Base-by-base conservation (phyloP, 805 yeast species). In the Pichia cabralensis region DNA sequence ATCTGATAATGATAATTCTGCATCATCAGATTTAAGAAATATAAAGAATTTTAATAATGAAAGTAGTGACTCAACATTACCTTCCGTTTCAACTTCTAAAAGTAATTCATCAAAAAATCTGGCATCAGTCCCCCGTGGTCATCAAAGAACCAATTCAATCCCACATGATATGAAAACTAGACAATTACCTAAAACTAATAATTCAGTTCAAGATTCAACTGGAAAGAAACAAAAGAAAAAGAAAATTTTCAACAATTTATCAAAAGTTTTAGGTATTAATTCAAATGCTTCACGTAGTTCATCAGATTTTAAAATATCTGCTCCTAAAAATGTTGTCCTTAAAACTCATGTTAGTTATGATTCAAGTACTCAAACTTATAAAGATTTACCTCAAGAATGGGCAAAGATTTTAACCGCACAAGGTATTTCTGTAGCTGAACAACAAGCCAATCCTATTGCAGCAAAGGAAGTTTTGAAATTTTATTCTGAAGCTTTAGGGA, bases 361-460 rank as follows among this genome's bases (percentile, higher is more conserved):
- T 55, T 68, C 76, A 5, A 73, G 71, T 42, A 72, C 85, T 15
- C 96, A 96, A 10, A 80, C 82, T 28, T 89, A 80, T 54, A 84
- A 92, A 1, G 97, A 96, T 3, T 63, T 92, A 28, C 98, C 98
- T 0, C 78, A 74, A 20, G 94, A 85, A 49, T 92, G 98, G 98
- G 85, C 85, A 42, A 71, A 74, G 42, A 64, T 88, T 23, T 65
- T 92, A 34, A 69, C 79, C 10, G 82, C 92, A 2, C 80, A 86
- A 48, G 96, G 96, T 34, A 86, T 92, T 39, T 75, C 95, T 6
- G 76, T 72, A 43, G 80, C 74, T 43, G 98, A 92, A 49, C 95
- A 85, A 60, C 78, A 79, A 52, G 82, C 80, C 41, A 84, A 92
- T 56, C 96, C 96, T 2, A 88, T 84, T 55, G 96, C 95, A 1